These are phyloP conservation scores for Syncephalastrum monosporum DNA, from an alignment of 371 early-diverging fungal species.

Conservation along the genomic window DNA sequence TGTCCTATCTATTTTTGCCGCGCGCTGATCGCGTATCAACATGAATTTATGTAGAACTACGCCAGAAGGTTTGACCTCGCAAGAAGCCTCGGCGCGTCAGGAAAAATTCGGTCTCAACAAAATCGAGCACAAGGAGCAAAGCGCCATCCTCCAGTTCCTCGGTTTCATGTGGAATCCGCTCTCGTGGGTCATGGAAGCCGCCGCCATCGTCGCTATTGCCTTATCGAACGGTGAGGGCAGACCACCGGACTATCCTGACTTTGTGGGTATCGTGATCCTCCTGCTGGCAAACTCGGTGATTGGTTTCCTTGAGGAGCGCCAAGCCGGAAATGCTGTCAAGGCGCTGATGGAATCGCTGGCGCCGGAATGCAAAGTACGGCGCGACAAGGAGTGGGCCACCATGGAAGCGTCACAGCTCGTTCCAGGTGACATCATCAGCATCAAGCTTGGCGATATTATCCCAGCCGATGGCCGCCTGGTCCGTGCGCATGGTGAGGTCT, in stretches of 20 bases:
- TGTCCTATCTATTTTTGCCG: constrained; percentile 6
- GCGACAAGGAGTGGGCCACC: constrained; percentile 55
- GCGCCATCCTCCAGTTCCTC: constrained; percentile 81
- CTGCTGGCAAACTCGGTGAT: constrained; percentile 82
- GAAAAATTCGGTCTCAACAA: constrained; percentile 67
- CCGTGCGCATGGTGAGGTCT: constrained; percentile 44
- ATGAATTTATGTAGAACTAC: constrained; percentile 32
- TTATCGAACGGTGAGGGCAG: constrained; percentile 65
- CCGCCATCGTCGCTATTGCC: constrained; percentile 70
- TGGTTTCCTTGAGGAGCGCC: constrained; percentile 84
- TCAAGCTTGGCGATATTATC: constrained; percentile 78
- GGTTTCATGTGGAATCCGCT: constrained; percentile 84
- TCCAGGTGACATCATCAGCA: constrained; percentile 73
- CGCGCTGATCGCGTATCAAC: neutral
- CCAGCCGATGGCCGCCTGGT: constrained; percentile 74
- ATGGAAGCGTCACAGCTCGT: constrained; percentile 60
- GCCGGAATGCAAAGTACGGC: constrained; percentile 69
- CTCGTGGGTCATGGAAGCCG: constrained; percentile 80
- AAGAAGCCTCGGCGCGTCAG: constrained; percentile 62
- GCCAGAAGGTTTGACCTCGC: constrained; percentile 58
- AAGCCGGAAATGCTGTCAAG: constrained; percentile 75
- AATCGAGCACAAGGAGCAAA: constrained; percentile 74
- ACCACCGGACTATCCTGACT: constrained; percentile 79
- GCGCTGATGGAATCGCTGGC: constrained; percentile 74
- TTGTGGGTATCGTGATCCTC: constrained; percentile 78